Evolutionary conservation across 1,284 basidiomycete genomes (phyloP).

Genomic region (Exobasidium cylindrosporum): DNA sequence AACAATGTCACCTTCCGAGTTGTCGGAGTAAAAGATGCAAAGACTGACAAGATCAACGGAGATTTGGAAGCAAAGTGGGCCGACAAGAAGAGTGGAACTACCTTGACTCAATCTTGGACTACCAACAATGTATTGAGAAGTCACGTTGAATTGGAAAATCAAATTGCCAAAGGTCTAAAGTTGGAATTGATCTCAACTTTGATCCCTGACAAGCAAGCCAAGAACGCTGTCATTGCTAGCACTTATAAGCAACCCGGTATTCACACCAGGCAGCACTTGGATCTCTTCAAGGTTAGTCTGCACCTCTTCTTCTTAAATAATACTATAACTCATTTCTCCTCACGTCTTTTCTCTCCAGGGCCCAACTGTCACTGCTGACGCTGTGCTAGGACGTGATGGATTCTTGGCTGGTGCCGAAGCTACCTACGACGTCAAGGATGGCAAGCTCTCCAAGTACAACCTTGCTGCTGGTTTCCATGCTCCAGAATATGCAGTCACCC

Average conservation of each 20-base stretch:
- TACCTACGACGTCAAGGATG: slow-evolving; percentile 92
- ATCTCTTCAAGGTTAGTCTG: slow-evolving; percentile 77
- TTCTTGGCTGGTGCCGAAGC: slow-evolving; percentile 96
- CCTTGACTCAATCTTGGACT: slow-evolving; percentile 71
- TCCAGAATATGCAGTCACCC: slow-evolving; percentile 90
- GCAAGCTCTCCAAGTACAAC: slow-evolving; percentile 86
- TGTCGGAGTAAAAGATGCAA: slow-evolving; percentile 53
- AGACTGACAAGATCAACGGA: slow-evolving; percentile 52
- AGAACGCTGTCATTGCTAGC: slow-evolving; percentile 72
- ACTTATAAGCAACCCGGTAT: slow-evolving; percentile 95
- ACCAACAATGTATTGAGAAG: slow-evolving; percentile 77
- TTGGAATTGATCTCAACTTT: slow-evolving; percentile 83
- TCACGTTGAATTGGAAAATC: slow-evolving; percentile 93
- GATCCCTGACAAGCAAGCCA: slow-evolving; percentile 69
- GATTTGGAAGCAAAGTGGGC: slow-evolving; percentile 55
- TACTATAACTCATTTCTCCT: neutral
- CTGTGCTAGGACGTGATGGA: slow-evolving; percentile 85
- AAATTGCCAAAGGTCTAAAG: slow-evolving; percentile 94
- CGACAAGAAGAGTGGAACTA: slow-evolving; percentile 53
- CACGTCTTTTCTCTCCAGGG: slow-evolving; percentile 60
- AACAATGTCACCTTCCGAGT: slow-evolving; percentile 58
- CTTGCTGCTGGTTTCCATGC: slow-evolving; percentile 90
- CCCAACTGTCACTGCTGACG: slow-evolving; percentile 90
- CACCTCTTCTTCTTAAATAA: neutral
- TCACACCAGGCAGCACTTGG: slow-evolving; percentile 86